A percentile compares a stretch with the other conserved stretches of the same genome.
Evolutionary conservation across 2,329 filamentous ascomycete species (phyloP).

Genomic region (Zymoseptoria brevis): DNA sequence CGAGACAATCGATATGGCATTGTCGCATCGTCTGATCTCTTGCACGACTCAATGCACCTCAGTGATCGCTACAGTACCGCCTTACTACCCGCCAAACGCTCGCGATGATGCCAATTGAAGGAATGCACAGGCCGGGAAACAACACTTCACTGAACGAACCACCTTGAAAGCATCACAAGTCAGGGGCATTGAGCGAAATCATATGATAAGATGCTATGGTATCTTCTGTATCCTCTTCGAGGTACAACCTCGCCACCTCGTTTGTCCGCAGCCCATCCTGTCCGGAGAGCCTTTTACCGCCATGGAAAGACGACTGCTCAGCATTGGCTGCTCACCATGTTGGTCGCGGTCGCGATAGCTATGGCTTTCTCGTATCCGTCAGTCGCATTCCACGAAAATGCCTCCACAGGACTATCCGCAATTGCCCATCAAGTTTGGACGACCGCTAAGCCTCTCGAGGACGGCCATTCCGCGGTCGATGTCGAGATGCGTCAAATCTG

Average conservation of each 20-base stretch:
- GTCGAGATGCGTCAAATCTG: constrained; percentile 77
- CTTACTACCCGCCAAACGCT: neutral
- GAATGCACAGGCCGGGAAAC: no score
- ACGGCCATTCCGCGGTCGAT: constrained; percentile 47
- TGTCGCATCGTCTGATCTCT: neutral
- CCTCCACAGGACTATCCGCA: constrained; percentile 61
- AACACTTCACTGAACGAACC: neutral
- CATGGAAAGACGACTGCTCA: constrained; percentile 64
- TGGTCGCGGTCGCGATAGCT: constrained; percentile 65
- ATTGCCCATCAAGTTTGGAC: constrained; percentile 78
- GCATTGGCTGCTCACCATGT: constrained; percentile 65
- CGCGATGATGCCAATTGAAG: neutral
- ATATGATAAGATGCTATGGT: constrained; percentile 30
- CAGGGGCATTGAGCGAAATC: neutral
- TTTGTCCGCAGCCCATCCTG: constrained; percentile 55
- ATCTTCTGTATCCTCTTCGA: constrained; percentile 64
- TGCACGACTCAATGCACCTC: neutral
- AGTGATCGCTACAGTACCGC: neutral
- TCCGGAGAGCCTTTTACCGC: constrained; percentile 57
- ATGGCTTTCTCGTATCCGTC: constrained; percentile 66
- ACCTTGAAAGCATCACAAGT: neutral
- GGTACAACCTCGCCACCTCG: constrained; percentile 68
- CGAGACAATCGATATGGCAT: neutral
- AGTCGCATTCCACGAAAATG: constrained; percentile 64
- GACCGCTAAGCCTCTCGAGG: constrained; percentile 26